Percentiles rank a stretch among this genome's conserved stretches.
Evolutionary conservation across 2,329 filamentous ascomycete genomes (phyloP).

Genomic region (Colletotrichum sojae): DNA sequence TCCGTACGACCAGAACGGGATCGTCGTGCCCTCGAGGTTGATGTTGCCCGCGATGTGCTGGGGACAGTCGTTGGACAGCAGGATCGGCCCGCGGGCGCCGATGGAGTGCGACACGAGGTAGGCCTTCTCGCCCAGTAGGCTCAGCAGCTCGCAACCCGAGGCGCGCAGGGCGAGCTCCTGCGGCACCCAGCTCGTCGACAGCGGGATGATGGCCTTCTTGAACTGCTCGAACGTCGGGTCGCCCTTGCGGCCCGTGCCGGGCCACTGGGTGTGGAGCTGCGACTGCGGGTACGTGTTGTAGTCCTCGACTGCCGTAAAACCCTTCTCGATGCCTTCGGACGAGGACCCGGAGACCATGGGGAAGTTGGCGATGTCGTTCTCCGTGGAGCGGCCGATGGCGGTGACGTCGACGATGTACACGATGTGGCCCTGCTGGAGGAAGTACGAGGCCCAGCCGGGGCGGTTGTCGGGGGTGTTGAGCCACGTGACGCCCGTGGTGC

Average conservation of each 20-base stretch:
- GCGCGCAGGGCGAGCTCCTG: slow-evolving; percentile 48
- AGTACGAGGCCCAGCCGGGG: slow-evolving; percentile 62
- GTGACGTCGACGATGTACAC: slow-evolving; percentile 62
- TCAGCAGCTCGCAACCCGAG: slow-evolving; percentile 48
- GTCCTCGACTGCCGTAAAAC: slow-evolving; percentile 50
- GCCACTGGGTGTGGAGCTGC: slow-evolving; percentile 54
- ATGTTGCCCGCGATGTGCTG: slow-evolving; percentile 46
- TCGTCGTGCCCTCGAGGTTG: slow-evolving; percentile 47
- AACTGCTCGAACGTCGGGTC: slow-evolving; percentile 50
- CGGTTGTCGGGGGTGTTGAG: slow-evolving; percentile 62
- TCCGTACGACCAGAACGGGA: slow-evolving; percentile 47
- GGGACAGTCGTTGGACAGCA: slow-evolving; percentile 47
- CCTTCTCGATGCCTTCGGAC: slow-evolving; percentile 46
- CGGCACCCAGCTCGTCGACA: slow-evolving; percentile 46
- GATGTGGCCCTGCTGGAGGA: slow-evolving; percentile 56
- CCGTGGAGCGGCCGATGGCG: slow-evolving; percentile 53
- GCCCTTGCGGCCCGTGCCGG: slow-evolving; percentile 48
- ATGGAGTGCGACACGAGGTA: slow-evolving; percentile 51
- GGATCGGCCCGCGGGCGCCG: slow-evolving; percentile 41
- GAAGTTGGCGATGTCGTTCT: slow-evolving; percentile 43
- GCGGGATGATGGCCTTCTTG: slow-evolving; percentile 46
- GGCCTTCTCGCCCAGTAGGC: slow-evolving; percentile 47
- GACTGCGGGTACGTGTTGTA: slow-evolving; percentile 46
- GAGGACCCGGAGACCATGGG: slow-evolving; percentile 41
- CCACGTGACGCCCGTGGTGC: slow-evolving; percentile 46